These are phyloP conservation scores for Paradendryphiella salina DNA, from an alignment of 2,329 filamentous ascomycete genomes.

Conservation along the genomic window DNA sequence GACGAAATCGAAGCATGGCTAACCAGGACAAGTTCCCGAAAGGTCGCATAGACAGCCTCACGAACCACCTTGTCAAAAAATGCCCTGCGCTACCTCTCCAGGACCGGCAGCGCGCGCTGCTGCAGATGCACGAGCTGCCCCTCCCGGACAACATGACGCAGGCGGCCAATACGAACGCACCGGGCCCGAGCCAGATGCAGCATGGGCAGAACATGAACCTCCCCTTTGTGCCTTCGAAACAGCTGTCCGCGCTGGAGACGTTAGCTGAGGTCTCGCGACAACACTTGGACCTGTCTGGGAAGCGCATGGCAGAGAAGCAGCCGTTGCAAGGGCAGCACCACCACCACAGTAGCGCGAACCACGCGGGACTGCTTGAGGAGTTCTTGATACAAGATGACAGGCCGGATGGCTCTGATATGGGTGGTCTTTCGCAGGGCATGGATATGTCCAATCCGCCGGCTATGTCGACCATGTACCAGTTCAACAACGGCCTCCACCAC, in stretches of 20 bases:
- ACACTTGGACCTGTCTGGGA: slow-evolving; percentile 61
- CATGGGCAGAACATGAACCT: slow-evolving; percentile 44
- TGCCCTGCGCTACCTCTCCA: slow-evolving; percentile 76
- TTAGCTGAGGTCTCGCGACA: slow-evolving; percentile 86
- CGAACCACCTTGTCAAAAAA: slow-evolving; percentile 80
- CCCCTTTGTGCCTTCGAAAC: slow-evolving; percentile 53
- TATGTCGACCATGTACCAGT: slow-evolving; percentile 47
- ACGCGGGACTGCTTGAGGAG: slow-evolving; percentile 42
- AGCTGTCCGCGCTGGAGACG: slow-evolving; percentile 81
- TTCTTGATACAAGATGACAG: slow-evolving; percentile 47
- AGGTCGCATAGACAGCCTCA: slow-evolving; percentile 81
- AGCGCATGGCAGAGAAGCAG: slow-evolving; percentile 46
- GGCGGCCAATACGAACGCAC: slow-evolving; percentile 18
- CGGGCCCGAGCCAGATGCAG: slow-evolving; percentile 25
- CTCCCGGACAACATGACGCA: slow-evolving; percentile 49
- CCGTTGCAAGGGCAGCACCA: slow-evolving; percentile 24
- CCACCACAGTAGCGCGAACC: slow-evolving; percentile 16
- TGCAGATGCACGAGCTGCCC: slow-evolving; percentile 70
- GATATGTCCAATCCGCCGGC: slow-evolving; percentile 41
- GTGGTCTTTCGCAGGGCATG: slow-evolving; percentile 33
- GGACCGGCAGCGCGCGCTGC: slow-evolving; percentile 74
- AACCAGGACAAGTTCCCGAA: slow-evolving; percentile 68
- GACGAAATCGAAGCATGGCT: slow-evolving; percentile 20
- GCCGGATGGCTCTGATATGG: slow-evolving; percentile 35
- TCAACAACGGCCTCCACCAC: slow-evolving; percentile 42